Conservation (phyloP, 305 asterid genomes). For the Andrographis paniculata region DNA sequence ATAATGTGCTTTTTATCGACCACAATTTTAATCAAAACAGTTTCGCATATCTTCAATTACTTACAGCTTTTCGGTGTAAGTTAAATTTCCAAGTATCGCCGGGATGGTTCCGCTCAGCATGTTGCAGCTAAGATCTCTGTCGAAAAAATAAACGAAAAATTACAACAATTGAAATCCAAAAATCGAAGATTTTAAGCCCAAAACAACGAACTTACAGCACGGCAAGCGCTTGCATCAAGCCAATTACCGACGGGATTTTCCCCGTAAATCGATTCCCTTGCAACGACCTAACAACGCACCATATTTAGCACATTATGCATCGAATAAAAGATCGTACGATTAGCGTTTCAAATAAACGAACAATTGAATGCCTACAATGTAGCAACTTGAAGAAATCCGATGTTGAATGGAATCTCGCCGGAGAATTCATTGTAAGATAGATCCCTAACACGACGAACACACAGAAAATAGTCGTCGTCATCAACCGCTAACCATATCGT, state of each 20-base stretch:
- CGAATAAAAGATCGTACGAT: no score
- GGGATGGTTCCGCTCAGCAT: constrained; percentile 44
- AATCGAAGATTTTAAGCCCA: background rate
- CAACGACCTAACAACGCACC: no score
- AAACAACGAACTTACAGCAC: constrained; percentile 74
- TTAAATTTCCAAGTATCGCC: constrained; percentile 41
- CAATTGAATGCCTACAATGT: constrained; percentile 33
- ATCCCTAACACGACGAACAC: no score
- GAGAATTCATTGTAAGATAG: constrained; percentile 69
- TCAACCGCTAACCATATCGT: background rate
- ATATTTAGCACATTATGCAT: no score
- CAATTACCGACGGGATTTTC: constrained; percentile 77
- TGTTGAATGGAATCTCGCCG: constrained; percentile 88
- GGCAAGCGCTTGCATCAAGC: constrained; percentile 99
- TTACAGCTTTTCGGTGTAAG: constrained; percentile 48
- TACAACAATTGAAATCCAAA: background rate
- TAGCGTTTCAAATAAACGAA: no score
- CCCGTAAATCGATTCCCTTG: constrained; percentile 78
- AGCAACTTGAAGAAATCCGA: constrained; percentile 97
- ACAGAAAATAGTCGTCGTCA: no score
- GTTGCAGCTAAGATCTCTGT: constrained; percentile 45
- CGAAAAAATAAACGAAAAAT: background rate
- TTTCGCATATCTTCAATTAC: no score
- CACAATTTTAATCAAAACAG: no score
- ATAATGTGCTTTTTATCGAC: no score